A percentile compares a stretch with the other conserved stretches of the same genome.
phyloP scores from a whole-genome alignment of 257 asterid species.

The Ligustrum vulgare region DNA sequence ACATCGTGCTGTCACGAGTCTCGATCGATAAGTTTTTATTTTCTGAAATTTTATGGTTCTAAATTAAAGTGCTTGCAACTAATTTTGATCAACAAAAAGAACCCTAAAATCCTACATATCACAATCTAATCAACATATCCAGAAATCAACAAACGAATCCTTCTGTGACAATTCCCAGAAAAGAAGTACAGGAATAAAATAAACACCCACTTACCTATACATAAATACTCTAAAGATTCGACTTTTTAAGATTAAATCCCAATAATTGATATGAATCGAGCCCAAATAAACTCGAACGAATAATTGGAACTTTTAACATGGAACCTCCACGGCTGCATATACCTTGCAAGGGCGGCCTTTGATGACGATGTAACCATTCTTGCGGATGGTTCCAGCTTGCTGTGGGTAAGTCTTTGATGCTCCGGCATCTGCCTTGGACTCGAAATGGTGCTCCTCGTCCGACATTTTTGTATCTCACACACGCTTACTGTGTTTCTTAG shows the following conservation, averaged over 20 bases:
- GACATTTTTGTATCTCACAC: constrained; percentile 28
- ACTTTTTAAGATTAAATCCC: too few relatives aligned
- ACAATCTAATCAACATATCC: constrained; percentile 2
- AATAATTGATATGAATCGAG: too few relatives aligned
- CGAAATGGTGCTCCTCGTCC: constrained; percentile 53
- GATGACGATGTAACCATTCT: constrained; percentile 42
- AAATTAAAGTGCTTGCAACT: too few relatives aligned
- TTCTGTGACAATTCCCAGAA: not conserved
- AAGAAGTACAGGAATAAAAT: not conserved
- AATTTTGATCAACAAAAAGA: too few relatives aligned
- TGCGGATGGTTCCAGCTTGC: constrained; percentile 56
- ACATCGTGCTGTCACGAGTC: too few relatives aligned
- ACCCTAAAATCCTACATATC: not conserved
- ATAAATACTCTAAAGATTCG: too few relatives aligned
- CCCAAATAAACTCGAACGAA: too few relatives aligned
- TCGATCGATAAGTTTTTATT: too few relatives aligned
- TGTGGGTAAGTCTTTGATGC: constrained; percentile 48
- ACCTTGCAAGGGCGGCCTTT: constrained; percentile 54
- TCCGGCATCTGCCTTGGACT: constrained; percentile 52
- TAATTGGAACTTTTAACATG: too few relatives aligned
- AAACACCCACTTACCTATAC: too few relatives aligned
- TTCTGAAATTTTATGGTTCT: too few relatives aligned
- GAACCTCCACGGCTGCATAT: not conserved
- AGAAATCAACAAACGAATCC: constrained; percentile 9
- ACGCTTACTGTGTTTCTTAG: too few relatives aligned